Conservation (phyloP, 352 stramenopile genomes). For the Globisporangium mamillatum region DNA sequence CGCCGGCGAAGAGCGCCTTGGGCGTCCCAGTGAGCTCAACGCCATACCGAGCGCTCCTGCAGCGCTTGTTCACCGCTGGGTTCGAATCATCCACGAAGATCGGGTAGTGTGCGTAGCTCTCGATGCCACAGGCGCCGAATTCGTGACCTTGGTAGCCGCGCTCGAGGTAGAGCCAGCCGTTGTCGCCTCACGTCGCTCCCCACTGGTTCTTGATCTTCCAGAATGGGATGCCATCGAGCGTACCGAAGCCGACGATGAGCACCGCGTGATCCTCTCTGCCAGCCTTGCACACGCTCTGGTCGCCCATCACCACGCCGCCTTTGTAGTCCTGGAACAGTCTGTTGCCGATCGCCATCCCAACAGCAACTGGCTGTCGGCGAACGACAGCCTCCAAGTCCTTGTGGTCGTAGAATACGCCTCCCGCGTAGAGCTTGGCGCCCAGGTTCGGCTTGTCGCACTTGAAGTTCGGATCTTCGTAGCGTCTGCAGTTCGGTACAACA, state of each 20-base stretch:
- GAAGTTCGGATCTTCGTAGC: constrained; percentile 15
- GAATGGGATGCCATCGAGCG: constrained; percentile 19
- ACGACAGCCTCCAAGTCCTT: constrained; percentile 11
- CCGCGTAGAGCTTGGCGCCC: constrained; percentile 8
- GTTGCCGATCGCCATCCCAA: not conserved
- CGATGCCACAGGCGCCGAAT: constrained; percentile 55
- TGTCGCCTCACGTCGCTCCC: constrained; percentile 26
- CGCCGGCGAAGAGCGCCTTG: no score
- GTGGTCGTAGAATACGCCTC: constrained; percentile 4
- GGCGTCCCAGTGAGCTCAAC: not conserved
- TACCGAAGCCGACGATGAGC: constrained; percentile 33
- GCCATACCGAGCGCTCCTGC: no score
- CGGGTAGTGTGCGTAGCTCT: constrained; percentile 47
- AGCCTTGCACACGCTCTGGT: not conserved
- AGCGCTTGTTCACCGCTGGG: not conserved
- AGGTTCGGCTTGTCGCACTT: constrained; percentile 14
- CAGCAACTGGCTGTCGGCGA: constrained; percentile 4
- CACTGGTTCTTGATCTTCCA: constrained; percentile 50
- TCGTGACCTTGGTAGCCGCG: constrained; percentile 33
- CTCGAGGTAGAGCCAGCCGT: constrained; percentile 33
- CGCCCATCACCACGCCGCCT: constrained; percentile 10
- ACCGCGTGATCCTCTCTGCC: constrained; percentile 19
- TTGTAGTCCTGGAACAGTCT: constrained; percentile 11
- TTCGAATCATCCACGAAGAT: constrained; percentile 11
- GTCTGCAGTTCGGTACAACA: not conserved